phyloP scores from a whole-genome alignment of 441 rosid species.

The Capsella rubella region DNA sequence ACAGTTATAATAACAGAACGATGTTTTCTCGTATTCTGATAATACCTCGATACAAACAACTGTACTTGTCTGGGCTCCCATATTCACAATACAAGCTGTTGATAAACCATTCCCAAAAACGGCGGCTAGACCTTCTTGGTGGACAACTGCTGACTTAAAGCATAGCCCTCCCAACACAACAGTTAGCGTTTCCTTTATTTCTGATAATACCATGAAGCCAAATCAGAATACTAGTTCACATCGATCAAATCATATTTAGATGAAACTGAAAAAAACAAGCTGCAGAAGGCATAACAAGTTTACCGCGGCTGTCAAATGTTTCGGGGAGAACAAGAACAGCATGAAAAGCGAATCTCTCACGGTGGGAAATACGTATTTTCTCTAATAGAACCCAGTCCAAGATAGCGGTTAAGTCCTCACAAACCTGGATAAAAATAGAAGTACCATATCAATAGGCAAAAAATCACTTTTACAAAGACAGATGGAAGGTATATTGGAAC shows the following conservation, averaged over 20 bases:
- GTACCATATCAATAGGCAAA: background rate
- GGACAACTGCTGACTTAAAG: constrained; percentile 91
- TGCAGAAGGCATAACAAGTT: constrained; percentile 19
- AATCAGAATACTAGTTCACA: constrained; percentile 31
- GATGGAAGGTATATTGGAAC: background rate
- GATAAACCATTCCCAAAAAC: constrained; percentile 95
- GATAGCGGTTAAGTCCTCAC: constrained; percentile 80
- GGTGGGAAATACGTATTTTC: constrained; percentile 63
- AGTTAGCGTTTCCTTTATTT: constrained; percentile 89
- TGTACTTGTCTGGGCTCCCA: constrained; percentile 93
- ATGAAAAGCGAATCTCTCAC: constrained; percentile 71
- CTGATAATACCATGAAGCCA: constrained; percentile 53
- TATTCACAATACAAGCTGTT: constrained; percentile 88
- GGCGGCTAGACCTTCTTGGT: constrained; percentile 98
- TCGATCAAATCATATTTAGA: background rate
- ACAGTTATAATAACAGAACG: constrained; percentile 16
- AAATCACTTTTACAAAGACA: constrained; percentile 15
- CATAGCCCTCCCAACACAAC: constrained; percentile 76
- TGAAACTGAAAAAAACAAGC: constrained; percentile 4
- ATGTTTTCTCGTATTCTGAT: constrained; percentile 29
- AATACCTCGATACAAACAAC: constrained; percentile 92
- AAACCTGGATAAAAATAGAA: constrained; percentile 60
- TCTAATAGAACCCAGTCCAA: constrained; percentile 93
- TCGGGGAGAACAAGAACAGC: constrained; percentile 85
- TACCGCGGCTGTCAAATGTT: constrained; percentile 89